Conservation (phyloP, 257 asterid species). For the Penstemon barbatus region DNA sequence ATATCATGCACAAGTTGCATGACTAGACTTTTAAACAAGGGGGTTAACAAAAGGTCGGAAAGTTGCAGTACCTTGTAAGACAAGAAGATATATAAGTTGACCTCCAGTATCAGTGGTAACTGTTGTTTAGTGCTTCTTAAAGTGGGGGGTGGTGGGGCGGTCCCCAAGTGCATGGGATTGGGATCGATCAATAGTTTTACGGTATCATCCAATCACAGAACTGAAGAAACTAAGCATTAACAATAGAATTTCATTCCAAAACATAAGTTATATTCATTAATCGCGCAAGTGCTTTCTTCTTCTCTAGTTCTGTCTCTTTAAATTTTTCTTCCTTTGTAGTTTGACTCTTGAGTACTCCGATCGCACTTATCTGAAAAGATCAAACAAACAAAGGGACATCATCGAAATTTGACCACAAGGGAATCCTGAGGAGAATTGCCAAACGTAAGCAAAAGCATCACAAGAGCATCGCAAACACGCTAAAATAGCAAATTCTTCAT, state of each 20-base stretch:
- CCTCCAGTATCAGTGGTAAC: constrained; percentile 22
- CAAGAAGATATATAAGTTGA: constrained; percentile 18
- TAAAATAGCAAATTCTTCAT: not conserved
- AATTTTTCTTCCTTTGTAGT: not conserved
- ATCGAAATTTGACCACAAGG: not conserved
- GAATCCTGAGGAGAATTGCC: not conserved
- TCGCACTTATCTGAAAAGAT: not conserved
- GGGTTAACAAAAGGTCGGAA: constrained; percentile 4
- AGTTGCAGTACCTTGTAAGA: constrained; percentile 21
- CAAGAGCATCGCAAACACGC: not conserved
- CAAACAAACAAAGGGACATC: not conserved
- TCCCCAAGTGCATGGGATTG: constrained; percentile 16
- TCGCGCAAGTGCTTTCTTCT: not conserved
- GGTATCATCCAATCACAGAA: not conserved
- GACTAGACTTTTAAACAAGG: not conserved
- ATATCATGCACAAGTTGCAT: constrained; percentile 10
- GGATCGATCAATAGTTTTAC: constrained; percentile 14
- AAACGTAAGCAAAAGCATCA: not conserved
- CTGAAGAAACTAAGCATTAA: constrained; percentile 1
- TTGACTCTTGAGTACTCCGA: not conserved
- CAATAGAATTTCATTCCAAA: constrained; percentile 5
- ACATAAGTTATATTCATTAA: not conserved
- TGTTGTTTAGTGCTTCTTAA: constrained; percentile 26
- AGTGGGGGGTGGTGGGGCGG: constrained; percentile 19
- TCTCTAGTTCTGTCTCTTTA: not conserved